phyloP scores from a whole-genome alignment of 768 basidiomycete species.

The Pleurotus pulmonarius region DNA sequence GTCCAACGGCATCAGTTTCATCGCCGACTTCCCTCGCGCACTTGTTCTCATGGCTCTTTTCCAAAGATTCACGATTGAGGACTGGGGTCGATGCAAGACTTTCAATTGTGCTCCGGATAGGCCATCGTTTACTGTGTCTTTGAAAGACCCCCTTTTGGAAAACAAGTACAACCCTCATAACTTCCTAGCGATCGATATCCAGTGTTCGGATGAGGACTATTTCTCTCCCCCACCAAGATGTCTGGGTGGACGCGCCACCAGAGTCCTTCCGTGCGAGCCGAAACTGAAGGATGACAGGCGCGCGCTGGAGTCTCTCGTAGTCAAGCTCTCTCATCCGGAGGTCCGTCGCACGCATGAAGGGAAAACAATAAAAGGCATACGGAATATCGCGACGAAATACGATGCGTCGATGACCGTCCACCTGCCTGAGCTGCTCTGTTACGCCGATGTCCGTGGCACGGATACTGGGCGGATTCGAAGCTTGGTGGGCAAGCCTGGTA shows the following conservation, averaged over 20 bases:
- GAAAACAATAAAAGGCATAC: not conserved
- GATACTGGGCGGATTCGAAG: conserved; percentile 1
- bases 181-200: not conserved
- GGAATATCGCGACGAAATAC: not conserved
- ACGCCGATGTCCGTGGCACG: not conserved
- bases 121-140: not conserved
- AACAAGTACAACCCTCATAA: not conserved
- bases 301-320: not conserved
- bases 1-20: conserved; percentile 19
- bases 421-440: not conserved
- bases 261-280: not conserved
- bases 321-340: not conserved
- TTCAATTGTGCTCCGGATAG: not conserved
- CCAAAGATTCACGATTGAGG: conserved; percentile 17
- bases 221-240: not conserved
- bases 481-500: not conserved
- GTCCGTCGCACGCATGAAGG: not conserved
- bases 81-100: conserved; percentile 16
- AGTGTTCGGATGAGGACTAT: not conserved
- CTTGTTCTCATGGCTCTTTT: conserved; percentile 20
- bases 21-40: conserved; percentile 20
- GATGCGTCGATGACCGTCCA: not conserved
- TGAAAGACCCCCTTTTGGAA: not conserved
- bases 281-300: not conserved
- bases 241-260: conserved; percentile 1